These are phyloP conservation scores for Hymenoscyphus occultus DNA, from an alignment of 2,329 filamentous ascomycete genomes.

Conservation along the genomic window DNA sequence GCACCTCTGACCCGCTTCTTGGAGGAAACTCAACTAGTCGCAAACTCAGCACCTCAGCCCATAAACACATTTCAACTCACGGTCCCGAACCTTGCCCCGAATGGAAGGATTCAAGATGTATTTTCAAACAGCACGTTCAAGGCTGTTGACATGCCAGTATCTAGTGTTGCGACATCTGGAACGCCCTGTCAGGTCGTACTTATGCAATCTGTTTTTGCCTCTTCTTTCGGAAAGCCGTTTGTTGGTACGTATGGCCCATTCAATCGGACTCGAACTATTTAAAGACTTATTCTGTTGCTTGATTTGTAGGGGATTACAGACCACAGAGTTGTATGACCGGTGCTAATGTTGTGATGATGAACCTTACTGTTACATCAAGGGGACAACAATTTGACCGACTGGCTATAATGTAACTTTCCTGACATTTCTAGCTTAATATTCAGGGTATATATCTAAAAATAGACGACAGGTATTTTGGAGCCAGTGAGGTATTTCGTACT, in stretches of 20 bases:
- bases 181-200: constrained; percentile 37
- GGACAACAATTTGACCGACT: constrained; percentile 74
- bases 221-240: constrained; percentile 67
- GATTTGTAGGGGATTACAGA: constrained; percentile 51
- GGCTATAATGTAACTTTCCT: constrained; percentile 50
- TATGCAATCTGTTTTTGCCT: constrained; percentile 67
- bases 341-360: constrained; percentile 71
- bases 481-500: constrained; percentile 77
- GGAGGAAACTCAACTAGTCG: too few species aligned
- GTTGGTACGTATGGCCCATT: constrained; percentile 52
- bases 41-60: constrained; percentile 19
- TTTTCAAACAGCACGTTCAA: background rate
- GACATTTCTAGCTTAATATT: background rate
- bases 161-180: background rate
- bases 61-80: constrained; percentile 66
- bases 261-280: background rate
- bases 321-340: constrained; percentile 56
- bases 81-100: constrained; percentile 53
- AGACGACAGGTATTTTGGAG: constrained; percentile 56
- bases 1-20: too few species aligned
- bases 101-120: constrained; percentile 1
- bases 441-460: too few species aligned
- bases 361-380: constrained; percentile 67
- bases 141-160: background rate
- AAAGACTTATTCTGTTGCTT: background rate